Evolutionary conservation across 2,329 filamentous ascomycete species (phyloP).

Genomic region (Aspergillus alliaceus): DNA sequence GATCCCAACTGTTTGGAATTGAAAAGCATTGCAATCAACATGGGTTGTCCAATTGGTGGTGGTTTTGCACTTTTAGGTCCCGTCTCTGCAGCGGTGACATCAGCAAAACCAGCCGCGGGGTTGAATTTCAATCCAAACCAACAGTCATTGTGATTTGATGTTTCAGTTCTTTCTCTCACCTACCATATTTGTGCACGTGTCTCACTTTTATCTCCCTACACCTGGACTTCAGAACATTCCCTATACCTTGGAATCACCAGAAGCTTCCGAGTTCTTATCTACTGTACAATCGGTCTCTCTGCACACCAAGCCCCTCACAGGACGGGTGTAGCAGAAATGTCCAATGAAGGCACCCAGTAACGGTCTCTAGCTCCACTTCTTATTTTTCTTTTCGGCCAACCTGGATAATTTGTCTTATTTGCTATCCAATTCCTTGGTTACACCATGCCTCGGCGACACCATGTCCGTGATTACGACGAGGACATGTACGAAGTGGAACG

Average conservation of each 20-base stretch:
- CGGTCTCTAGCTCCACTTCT: background rate
- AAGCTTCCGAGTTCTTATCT: background rate
- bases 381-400: background rate
- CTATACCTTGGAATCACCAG: background rate
- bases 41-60: background rate
- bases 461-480: constrained; percentile 30
- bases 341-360: background rate
- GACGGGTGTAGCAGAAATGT: background rate
- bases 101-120: constrained; percentile 29
- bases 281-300: background rate
- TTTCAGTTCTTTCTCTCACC: background rate
- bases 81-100: constrained; percentile 42
- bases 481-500: constrained; percentile 31
- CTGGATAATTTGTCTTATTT: background rate
- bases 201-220: background rate
- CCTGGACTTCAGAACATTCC: background rate
- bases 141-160: background rate
- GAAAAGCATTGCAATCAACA: background rate
- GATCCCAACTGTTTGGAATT: background rate
- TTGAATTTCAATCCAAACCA: constrained; percentile 5
- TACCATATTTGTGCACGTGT: background rate
- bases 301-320: background rate
- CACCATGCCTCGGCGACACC: constrained; percentile 33
- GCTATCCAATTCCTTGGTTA: background rate
- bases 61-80: constrained; percentile 35